phyloP scores from a whole-genome alignment of 495 filamentous ascomycete species.

The Aspergillus steynii region DNA sequence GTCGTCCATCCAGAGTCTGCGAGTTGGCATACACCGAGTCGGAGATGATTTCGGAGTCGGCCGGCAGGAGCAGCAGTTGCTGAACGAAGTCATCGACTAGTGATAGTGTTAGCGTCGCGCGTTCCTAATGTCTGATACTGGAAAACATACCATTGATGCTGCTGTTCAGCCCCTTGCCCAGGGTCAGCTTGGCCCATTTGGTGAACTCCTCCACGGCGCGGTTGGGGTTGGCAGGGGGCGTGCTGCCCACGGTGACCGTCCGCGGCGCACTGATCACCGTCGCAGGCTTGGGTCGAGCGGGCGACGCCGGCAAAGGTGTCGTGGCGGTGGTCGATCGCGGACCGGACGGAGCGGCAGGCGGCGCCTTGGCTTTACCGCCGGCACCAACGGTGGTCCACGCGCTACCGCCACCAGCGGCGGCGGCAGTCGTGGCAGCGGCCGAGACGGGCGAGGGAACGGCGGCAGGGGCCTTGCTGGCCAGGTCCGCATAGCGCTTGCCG shows the following conservation, averaged over 20 bases:
- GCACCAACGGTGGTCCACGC: conserved; percentile 98
- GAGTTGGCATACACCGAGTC: conserved; percentile 86
- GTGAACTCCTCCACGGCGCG: conserved; percentile 83
- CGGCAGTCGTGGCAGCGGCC: conserved; percentile 30
- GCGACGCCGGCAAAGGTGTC: conserved; percentile 39
- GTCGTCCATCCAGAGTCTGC: conserved; percentile 82
- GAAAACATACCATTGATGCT: conserved; percentile 56
- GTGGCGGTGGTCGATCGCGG: conserved; percentile 57
- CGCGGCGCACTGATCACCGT: conserved; percentile 32
- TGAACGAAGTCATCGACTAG: conserved; percentile 80
- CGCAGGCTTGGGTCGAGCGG: conserved; percentile 44
- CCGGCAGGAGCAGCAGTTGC: conserved; percentile 70
- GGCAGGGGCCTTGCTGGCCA: conserved; percentile 76
- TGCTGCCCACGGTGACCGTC: conserved; percentile 37
- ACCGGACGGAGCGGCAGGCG: conserved; percentile 56
- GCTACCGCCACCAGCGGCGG: conserved; percentile 18
- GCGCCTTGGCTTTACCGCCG: conserved; percentile 82
- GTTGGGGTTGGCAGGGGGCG: conserved; percentile 46
- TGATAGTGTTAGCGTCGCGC: conserved; percentile 16
- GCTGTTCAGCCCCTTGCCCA: conserved; percentile 61
- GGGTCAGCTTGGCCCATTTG: conserved; percentile 81
- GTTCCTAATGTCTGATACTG: conserved; percentile 1
- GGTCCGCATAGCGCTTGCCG: conserved; percentile 92
- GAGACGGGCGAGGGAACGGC: conserved; percentile 39
- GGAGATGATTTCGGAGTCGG: conserved; percentile 76